phyloP scores from a whole-genome alignment of 306 rosid genomes.

The Alnus rubra region DNA sequence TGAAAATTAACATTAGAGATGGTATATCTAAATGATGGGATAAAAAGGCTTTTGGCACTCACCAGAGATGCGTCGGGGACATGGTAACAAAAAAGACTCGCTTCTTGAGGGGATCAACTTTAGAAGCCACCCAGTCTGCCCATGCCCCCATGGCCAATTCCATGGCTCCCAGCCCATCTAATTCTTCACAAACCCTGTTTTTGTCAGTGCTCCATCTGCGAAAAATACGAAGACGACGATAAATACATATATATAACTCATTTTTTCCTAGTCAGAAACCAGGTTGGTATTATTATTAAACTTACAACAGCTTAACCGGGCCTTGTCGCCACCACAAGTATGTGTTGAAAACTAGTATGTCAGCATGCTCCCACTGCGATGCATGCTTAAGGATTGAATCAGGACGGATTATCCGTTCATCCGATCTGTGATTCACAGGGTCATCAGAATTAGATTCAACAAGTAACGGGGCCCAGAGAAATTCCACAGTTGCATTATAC shows the following conservation, averaged over 20 bases:
- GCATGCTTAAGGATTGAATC: conserved; percentile 88
- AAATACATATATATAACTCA: conserved; percentile 5
- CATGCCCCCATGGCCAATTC: conserved; percentile 93
- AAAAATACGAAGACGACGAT: conserved; percentile 18
- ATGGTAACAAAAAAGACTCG: conserved; percentile 77
- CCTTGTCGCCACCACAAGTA: conserved; percentile 99
- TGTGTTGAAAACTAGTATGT: conserved; percentile 84
- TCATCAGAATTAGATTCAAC: conserved; percentile 97
- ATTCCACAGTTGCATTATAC: conserved; percentile 93
- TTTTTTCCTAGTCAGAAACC: background rate
- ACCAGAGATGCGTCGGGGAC: conserved; percentile 99
- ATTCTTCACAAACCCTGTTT: conserved; percentile 69
- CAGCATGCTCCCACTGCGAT: conserved; percentile 82
- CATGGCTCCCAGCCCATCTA: conserved; percentile 77
- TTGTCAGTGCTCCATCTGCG: conserved; percentile 79
- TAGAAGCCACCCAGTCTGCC: conserved; percentile 90
- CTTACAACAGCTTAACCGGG: conserved; percentile 91
- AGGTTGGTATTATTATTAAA: conserved; percentile 21
- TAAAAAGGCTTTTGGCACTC: conserved; percentile 12
- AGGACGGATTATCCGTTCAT: conserved; percentile 85
- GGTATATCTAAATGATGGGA: background rate
- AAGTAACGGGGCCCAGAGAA: conserved; percentile 97
- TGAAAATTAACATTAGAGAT: background rate
- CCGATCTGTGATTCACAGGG: conserved; percentile 87
- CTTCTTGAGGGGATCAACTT: conserved; percentile 66